A percentile compares a stretch with the other conserved stretches of the same genome.
Conservation (phyloP, 2,329 filamentous ascomycete genomes). For the Penicillium sp. region DNA sequence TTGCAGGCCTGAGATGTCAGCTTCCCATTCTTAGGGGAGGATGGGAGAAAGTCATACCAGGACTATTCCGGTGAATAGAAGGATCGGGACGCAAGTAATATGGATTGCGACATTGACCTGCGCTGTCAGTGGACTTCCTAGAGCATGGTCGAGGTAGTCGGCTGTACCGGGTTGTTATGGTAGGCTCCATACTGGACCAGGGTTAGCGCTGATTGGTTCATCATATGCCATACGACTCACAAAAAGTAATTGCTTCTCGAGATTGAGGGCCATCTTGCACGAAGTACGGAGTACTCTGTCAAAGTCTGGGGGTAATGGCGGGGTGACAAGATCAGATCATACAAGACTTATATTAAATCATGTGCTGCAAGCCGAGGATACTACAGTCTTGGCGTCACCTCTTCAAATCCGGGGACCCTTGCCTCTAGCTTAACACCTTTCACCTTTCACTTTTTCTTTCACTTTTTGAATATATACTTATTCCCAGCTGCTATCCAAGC, state of each 20-base stretch:
- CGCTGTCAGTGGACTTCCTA: slow-evolving; percentile 21
- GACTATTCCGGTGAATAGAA: slow-evolving; percentile 60
- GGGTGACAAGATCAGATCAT: slow-evolving; percentile 2
- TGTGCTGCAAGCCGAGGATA: neutral
- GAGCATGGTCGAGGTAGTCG: slow-evolving; percentile 8
- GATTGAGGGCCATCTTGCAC: slow-evolving; percentile 53
- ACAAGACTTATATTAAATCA: slow-evolving; percentile 1
- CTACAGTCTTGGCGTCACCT: slow-evolving; percentile 2
- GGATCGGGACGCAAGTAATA: slow-evolving; percentile 62
- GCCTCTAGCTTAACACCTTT: neutral
- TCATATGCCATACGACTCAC: slow-evolving; percentile 46
- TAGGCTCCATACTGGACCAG: slow-evolving; percentile 63
- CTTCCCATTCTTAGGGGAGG: neutral
- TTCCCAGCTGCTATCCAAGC: too few relatives aligned
- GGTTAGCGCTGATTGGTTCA: slow-evolving; percentile 17
- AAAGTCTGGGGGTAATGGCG: slow-evolving; percentile 3
- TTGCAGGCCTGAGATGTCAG: slow-evolving; percentile 54
- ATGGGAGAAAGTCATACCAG: slow-evolving; percentile 51
- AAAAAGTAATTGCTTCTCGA: slow-evolving; percentile 67
- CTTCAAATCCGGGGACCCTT: neutral
- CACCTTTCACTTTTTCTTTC: neutral
- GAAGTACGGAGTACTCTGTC: neutral
- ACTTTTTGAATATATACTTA: too few relatives aligned
- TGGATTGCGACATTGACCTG: slow-evolving; percentile 67
- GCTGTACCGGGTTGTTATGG: slow-evolving; percentile 62